Conservation (phyloP, 2,329 filamentous ascomycete species). For the Pseudogymnoascus sp. region DNA sequence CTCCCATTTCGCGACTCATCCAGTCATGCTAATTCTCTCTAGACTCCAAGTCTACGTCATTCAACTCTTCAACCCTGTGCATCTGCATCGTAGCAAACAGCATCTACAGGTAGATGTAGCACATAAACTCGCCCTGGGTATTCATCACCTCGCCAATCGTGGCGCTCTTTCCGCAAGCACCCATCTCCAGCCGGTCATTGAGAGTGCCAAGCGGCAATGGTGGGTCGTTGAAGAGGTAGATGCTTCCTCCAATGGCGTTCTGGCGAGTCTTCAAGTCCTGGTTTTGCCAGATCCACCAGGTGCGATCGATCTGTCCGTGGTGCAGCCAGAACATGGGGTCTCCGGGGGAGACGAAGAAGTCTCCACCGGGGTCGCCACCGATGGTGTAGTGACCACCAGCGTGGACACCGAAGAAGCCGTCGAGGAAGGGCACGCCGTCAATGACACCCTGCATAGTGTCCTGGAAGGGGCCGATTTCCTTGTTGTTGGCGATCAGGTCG, state of each 20-base stretch:
- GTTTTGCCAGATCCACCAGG: constrained; percentile 43
- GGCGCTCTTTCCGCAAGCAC: neutral
- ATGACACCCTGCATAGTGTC: constrained; percentile 34
- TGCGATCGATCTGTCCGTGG: constrained; percentile 38
- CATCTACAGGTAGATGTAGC: constrained; percentile 6
- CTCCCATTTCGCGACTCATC: constrained; percentile 2
- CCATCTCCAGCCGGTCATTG: neutral
- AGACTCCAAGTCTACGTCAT: neutral
- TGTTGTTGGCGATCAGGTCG: constrained; percentile 32
- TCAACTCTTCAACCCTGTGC: neutral
- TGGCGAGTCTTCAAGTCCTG: constrained; percentile 30
- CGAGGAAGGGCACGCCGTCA: constrained; percentile 22
- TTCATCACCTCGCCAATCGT: neutral
- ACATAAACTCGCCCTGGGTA: neutral
- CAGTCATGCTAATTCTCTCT: neutral
- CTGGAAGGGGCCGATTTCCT: constrained; percentile 36
- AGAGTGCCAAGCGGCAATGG: neutral
- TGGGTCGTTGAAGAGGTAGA: constrained; percentile 32
- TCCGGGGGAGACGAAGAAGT: constrained; percentile 36
- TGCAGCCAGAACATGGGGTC: constrained; percentile 41
- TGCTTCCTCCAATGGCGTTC: constrained; percentile 29
- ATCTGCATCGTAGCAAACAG: neutral
- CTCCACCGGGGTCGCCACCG: constrained; percentile 36
- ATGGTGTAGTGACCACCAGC: constrained; percentile 31
- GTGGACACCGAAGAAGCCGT: constrained; percentile 24